These are phyloP conservation scores for Orobanche coerulescens DNA, from an alignment of 257 asterid species.

Conservation along the genomic window DNA sequence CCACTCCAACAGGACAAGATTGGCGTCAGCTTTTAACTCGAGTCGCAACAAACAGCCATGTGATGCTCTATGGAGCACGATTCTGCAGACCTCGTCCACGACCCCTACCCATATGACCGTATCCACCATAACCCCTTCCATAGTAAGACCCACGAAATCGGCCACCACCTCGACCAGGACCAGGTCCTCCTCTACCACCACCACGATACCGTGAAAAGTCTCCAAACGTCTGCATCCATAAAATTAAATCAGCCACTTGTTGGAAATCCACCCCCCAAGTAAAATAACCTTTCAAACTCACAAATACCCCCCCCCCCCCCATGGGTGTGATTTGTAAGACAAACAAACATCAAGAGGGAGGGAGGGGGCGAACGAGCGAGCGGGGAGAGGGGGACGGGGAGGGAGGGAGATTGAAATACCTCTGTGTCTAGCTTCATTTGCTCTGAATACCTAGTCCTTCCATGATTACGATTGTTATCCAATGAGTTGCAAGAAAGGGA, in stretches of 20 bases:
- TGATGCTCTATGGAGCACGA: conserved; percentile 33
- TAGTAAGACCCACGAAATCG: conserved; percentile 60
- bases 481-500: conserved; percentile 56
- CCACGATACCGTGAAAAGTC: conserved; percentile 76
- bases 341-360: too few relatives aligned
- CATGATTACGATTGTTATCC: conserved; percentile 45
- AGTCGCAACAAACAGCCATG: conserved; percentile 5
- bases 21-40: conserved; percentile 18
- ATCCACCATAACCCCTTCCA: conserved; percentile 62
- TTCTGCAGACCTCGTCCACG: conserved; percentile 47
- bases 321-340: too few relatives aligned
- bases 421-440: conserved; percentile 88
- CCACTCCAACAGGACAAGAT: conserved; percentile 20
- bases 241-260: conserved; percentile 19
- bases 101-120: conserved; percentile 34
- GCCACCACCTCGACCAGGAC: conserved; percentile 71
- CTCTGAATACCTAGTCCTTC: conserved; percentile 83
- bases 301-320: too few relatives aligned
- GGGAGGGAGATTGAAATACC: too few relatives aligned
- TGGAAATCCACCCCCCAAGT: neutral
- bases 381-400: too few relatives aligned
- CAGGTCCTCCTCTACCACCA: conserved; percentile 93
- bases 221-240: conserved; percentile 72
- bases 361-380: too few relatives aligned
- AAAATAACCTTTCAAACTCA: too few relatives aligned